These are phyloP conservation scores for Plasmodium gaboni DNA, from an alignment of 169 alveolate species.

Conservation along the genomic window DNA sequence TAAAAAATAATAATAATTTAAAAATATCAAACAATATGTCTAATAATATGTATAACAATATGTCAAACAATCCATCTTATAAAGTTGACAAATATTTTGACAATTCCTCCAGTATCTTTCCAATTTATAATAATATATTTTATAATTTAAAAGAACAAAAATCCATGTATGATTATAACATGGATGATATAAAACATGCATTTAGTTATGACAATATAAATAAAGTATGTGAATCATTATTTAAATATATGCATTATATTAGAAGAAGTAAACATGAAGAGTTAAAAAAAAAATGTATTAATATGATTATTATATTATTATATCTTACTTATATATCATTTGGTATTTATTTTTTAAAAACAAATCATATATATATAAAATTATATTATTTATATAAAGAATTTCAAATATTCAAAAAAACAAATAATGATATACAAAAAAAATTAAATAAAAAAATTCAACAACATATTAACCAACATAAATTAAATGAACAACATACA, in stretches of 20 bases:
- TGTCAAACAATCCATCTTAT: too few relatives aligned
- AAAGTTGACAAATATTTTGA: too few relatives aligned
- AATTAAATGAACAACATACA: slow-evolving; percentile 17
- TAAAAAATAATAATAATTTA: not conserved
- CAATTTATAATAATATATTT: not conserved
- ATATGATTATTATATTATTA: slow-evolving; percentile 24
- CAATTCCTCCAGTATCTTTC: too few relatives aligned
- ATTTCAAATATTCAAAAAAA: slow-evolving; percentile 13
- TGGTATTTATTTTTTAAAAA: slow-evolving; percentile 35
- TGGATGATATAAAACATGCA: slow-evolving; percentile 52
- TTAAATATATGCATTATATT: slow-evolving; percentile 20
- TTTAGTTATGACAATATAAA: slow-evolving; percentile 28
- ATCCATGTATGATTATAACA: slow-evolving; percentile 6
- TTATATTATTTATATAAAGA: slow-evolving; percentile 10
- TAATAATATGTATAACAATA: too few relatives aligned
- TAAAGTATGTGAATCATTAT: slow-evolving; percentile 33
- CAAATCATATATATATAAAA: slow-evolving; percentile 1
- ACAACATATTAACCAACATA: slow-evolving; percentile 2
- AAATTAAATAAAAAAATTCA: slow-evolving; percentile 22
- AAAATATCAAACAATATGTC: not conserved
- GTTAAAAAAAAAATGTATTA: not conserved
- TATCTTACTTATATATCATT: slow-evolving; percentile 18
- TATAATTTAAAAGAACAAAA: not conserved
- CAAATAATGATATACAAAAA: slow-evolving; percentile 5
- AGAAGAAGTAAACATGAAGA: slow-evolving; percentile 30